Percentiles rank a stretch among this genome's conserved stretches.
phyloP scores from a whole-genome alignment of 2,329 filamentous ascomycete genomes.

The Tolypocladium guangdongense region DNA sequence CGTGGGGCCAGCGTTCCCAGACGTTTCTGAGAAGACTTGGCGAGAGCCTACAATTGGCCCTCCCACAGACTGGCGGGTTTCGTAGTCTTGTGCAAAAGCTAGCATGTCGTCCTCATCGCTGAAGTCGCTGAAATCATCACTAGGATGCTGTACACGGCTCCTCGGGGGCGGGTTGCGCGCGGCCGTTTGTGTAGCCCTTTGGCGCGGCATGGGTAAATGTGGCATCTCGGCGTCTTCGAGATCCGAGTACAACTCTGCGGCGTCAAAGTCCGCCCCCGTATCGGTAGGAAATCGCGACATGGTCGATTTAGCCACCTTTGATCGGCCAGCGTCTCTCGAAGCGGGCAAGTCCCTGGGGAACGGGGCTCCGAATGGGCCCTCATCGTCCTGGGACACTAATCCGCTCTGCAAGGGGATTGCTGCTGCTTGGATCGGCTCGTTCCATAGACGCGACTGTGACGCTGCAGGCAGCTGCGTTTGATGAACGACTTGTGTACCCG shows the following conservation, averaged over 20 bases:
- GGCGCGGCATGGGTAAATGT: conserved; percentile 3
- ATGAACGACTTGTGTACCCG: conserved; percentile 36
- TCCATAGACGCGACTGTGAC: conserved; percentile 13
- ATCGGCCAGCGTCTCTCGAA: background rate
- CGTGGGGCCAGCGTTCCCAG: conserved; percentile 29
- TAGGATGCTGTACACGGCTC: conserved; percentile 9
- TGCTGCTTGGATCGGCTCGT: conserved; percentile 9
- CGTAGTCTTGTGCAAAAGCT: conserved; percentile 39
- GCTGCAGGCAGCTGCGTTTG: conserved; percentile 36
- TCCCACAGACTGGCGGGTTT: conserved; percentile 25
- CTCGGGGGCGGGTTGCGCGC: conserved; percentile 1
- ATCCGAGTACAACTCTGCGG: conserved; percentile 16
- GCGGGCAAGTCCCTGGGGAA: conserved; percentile 15
- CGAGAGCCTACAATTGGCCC: conserved; percentile 17
- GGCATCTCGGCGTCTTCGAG: conserved; percentile 15
- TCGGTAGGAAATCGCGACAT: background rate
- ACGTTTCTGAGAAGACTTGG: conserved; percentile 33
- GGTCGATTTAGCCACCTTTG: background rate
- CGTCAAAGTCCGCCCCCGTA: conserved; percentile 11
- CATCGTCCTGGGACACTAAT: conserved; percentile 13
- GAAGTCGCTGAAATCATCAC: conserved; percentile 33
- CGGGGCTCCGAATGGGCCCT: conserved; percentile 8
- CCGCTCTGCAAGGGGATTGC: conserved; percentile 10
- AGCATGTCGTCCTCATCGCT: conserved; percentile 42
- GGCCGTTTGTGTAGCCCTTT: conserved; percentile 3